phyloP scores from a whole-genome alignment of 1,284 basidiomycete genomes.

The Tylopilus sp. region DNA sequence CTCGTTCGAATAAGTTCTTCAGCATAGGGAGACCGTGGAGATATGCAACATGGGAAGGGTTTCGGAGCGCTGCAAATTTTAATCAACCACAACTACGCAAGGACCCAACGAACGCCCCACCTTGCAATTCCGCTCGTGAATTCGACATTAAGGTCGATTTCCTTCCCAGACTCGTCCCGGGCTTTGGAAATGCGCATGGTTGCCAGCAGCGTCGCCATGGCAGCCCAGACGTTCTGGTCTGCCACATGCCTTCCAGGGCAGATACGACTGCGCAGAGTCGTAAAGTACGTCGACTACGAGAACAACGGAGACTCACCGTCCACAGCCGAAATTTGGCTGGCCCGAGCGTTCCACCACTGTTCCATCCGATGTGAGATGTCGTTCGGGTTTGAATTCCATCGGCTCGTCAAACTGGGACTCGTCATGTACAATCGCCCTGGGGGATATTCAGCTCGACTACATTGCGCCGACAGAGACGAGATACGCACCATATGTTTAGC shows the following conservation, averaged over 20 bases:
- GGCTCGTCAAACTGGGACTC: conserved; percentile 36
- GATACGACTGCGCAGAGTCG: conserved; percentile 22
- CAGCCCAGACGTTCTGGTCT: conserved; percentile 37
- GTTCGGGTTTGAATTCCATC: conserved; percentile 38
- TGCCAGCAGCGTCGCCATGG: conserved; percentile 36
- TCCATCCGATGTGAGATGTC: conserved; percentile 35
- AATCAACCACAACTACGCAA: conserved; percentile 14
- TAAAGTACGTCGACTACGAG: background rate
- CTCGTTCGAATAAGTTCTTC: conserved; percentile 29
- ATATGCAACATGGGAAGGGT: conserved; percentile 38
- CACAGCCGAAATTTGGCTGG: conserved; percentile 35
- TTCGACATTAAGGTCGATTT: conserved; percentile 34
- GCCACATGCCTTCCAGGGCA: conserved; percentile 41
- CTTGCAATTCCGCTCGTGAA: conserved; percentile 36
- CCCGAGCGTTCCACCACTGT: conserved; percentile 8
- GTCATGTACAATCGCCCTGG: conserved; percentile 38
- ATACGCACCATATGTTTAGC: conserved; percentile 39
- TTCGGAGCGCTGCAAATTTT: conserved; percentile 26
- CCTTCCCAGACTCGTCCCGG: conserved; percentile 27
- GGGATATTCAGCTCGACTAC: conserved; percentile 13
- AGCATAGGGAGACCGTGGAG: conserved; percentile 20
- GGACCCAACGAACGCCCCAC: conserved; percentile 16
- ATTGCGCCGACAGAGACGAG: background rate
- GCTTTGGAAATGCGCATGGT: conserved; percentile 32
- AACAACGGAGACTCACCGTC: conserved; percentile 28